Percentiles rank a stretch among this genome's conserved stretches.
Evolutionary conservation across 1,284 basidiomycete genomes (phyloP).

Genomic region (Austroboletus olivaceoglutinosus): DNA sequence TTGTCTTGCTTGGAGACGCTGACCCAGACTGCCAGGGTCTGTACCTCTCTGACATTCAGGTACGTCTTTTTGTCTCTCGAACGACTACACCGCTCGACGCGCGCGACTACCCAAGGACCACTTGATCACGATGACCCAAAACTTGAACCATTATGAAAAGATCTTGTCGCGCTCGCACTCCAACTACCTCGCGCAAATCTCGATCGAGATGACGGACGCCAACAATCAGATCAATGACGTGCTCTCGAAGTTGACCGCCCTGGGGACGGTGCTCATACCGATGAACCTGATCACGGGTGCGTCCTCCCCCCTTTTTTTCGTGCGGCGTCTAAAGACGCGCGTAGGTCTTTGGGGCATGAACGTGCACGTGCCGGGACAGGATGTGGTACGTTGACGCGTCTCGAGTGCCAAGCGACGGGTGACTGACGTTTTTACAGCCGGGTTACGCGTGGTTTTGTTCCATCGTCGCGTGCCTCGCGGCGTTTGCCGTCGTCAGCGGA

Average conservation of each 20-base stretch:
- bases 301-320: not conserved
- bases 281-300: conserved; percentile 93
- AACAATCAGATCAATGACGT: conserved; percentile 99
- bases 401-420: too few species aligned
- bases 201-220: conserved; percentile 99
- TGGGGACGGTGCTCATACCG: conserved; percentile 96
- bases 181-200: conserved; percentile 98
- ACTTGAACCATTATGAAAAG: conserved; percentile 98
- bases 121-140: conserved; percentile 99
- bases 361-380: conserved; percentile 88
- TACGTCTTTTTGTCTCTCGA: conserved; percentile 17
- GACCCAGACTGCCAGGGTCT: conserved; percentile 59
- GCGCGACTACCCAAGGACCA: conserved; percentile 70
- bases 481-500: conserved; percentile 78
- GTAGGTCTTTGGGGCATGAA: conserved; percentile 89
- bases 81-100: not conserved
- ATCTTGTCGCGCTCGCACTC: conserved; percentile 98
- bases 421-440: conserved; percentile 22
- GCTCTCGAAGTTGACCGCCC: conserved; percentile 94
- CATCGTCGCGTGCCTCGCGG: conserved; percentile 77
- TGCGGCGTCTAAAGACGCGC: not conserved
- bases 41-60: conserved; percentile 91
- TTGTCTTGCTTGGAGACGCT: not conserved
- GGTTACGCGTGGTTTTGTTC: conserved; percentile 79
- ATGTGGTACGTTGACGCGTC: conserved; percentile 42